A percentile compares a stretch with the other conserved stretches of the same genome.
phyloP scores from a whole-genome alignment of 2,329 filamentous ascomycete genomes.

The Amphichorda felina region DNA sequence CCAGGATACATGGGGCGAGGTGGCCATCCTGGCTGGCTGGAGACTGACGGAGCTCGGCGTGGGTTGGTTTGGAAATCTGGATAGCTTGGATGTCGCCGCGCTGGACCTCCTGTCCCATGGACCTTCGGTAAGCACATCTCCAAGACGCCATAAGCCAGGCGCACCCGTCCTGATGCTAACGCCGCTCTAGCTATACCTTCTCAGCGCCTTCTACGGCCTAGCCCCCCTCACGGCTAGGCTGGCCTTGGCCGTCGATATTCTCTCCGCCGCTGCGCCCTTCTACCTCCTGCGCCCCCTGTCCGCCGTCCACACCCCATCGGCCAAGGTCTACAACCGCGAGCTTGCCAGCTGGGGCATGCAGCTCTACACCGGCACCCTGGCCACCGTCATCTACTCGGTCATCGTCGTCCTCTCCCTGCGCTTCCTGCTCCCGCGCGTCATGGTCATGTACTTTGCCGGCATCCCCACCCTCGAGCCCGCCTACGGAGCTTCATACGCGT shows the following conservation, averaged over 20 bases:
- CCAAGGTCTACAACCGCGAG: slow-evolving; percentile 44
- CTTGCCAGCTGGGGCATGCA: slow-evolving; percentile 55
- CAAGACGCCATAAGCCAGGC: too few species aligned
- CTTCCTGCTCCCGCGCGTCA: slow-evolving; percentile 56
- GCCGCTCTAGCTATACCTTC: slow-evolving; percentile 50
- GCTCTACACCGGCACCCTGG: slow-evolving; percentile 53
- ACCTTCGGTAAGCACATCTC: slow-evolving; percentile 52
- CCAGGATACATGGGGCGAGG: slow-evolving; percentile 49
- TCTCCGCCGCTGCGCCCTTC: slow-evolving; percentile 63
- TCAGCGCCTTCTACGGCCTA: slow-evolving; percentile 67
- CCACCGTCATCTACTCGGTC: slow-evolving; percentile 64
- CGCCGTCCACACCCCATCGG: slow-evolving; percentile 45
- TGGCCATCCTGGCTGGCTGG: slow-evolving; percentile 41
- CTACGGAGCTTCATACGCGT: slow-evolving; percentile 48
- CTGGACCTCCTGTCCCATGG: slow-evolving; percentile 61
- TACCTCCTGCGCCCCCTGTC: slow-evolving; percentile 59
- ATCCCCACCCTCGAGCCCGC: slow-evolving; percentile 58
- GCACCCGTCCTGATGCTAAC: background rate
- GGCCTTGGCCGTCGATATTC: slow-evolving; percentile 54
- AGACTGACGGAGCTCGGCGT: slow-evolving; percentile 54
- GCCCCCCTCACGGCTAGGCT: slow-evolving; percentile 46
- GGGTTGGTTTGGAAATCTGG: slow-evolving; percentile 63
- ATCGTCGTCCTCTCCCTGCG: slow-evolving; percentile 57
- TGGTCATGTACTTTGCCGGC: slow-evolving; percentile 66
- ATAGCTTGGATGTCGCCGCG: slow-evolving; percentile 57